Evolutionary conservation across 345 rosid species (phyloP).

Genomic region (Eutrema yunnanense): DNA sequence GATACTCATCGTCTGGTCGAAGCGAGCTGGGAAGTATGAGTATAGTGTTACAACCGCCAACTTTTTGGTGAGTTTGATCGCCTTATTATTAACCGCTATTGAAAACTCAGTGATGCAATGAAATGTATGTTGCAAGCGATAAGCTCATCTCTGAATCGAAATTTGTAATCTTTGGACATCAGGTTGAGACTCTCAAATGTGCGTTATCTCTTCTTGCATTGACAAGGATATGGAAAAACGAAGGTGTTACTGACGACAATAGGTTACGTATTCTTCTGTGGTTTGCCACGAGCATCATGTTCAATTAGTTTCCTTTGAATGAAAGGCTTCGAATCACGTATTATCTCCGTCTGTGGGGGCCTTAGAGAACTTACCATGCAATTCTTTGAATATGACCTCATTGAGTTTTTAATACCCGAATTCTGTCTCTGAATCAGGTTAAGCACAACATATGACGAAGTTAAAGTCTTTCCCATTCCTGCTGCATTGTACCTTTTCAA

Average conservation of each 20-base stretch:
- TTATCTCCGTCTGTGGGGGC: neutral
- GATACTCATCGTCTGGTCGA: slow-evolving; percentile 95
- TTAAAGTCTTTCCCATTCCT: slow-evolving; percentile 84
- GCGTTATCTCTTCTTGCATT: slow-evolving; percentile 79
- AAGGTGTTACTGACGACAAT: slow-evolving; percentile 92
- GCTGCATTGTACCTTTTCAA: slow-evolving; percentile 91
- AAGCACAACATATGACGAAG: slow-evolving; percentile 82
- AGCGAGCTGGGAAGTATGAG: slow-evolving; percentile 96
- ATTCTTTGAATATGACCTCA: neutral
- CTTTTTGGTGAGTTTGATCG: slow-evolving; percentile 56
- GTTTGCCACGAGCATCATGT: neutral
- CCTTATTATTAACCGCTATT: neutral
- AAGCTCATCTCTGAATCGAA: neutral
- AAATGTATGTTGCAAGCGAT: neutral
- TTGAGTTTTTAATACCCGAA: neutral
- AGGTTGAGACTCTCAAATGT: slow-evolving; percentile 98
- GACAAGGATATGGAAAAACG: slow-evolving; percentile 67
- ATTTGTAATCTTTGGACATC: slow-evolving; percentile 8
- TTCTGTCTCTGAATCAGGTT: slow-evolving; percentile 49
- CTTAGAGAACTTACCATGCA: neutral
- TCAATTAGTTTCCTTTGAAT: neutral
- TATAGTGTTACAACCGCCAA: slow-evolving; percentile 96
- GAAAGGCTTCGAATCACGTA: neutral
- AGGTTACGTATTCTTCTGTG: slow-evolving; percentile 34
- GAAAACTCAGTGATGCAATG: neutral